A percentile compares a stretch with the other conserved stretches of the same genome.
phyloP scores from a whole-genome alignment of 2,329 filamentous ascomycete genomes.

The Pseudopithomyces chartarum region DNA sequence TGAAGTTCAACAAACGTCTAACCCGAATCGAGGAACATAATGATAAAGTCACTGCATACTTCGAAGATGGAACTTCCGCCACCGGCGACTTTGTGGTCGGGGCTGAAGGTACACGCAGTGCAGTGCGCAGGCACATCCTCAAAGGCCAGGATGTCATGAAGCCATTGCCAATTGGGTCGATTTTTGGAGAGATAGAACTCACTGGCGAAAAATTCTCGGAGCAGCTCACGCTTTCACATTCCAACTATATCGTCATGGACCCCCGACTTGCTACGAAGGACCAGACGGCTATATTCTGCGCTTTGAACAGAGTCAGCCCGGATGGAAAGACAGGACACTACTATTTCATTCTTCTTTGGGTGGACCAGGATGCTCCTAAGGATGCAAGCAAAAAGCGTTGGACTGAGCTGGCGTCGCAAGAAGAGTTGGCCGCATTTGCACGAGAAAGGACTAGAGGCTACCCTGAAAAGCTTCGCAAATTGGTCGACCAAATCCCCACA shows the following conservation, averaged over 20 bases:
- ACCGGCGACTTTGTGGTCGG: conserved; percentile 9
- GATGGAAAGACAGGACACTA: conserved; percentile 4
- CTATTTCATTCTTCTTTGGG: conserved; percentile 1
- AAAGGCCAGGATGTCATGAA: conserved; percentile 3
- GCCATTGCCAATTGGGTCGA: conserved; percentile 1
- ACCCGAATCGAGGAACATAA: not conserved
- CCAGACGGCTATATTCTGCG: not conserved
- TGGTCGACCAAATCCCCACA: conserved; percentile 4
- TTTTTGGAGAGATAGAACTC: conserved; percentile 1
- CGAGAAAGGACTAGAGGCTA: not conserved
- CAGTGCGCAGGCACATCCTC: conserved; percentile 2
- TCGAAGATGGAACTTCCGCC: conserved; percentile 6
- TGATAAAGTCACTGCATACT: conserved; percentile 6
- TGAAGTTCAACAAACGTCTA: conserved; percentile 1
- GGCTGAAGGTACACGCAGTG: conserved; percentile 11
- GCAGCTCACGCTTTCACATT: conserved; percentile 9
- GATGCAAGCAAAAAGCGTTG: not conserved
- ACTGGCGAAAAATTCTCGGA: not conserved
- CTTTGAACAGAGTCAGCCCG: conserved; percentile 1
- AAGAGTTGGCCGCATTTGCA: not conserved
- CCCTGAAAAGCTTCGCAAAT: conserved; percentile 6
- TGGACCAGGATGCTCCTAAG: not conserved
- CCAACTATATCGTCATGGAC: conserved; percentile 4
- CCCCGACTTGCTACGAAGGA: not conserved
- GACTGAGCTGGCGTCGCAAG: conserved; percentile 5